These are phyloP conservation scores for Tritrichomonas musculus DNA, from an alignment of 208 protist genomes.

Conservation along the genomic window DNA sequence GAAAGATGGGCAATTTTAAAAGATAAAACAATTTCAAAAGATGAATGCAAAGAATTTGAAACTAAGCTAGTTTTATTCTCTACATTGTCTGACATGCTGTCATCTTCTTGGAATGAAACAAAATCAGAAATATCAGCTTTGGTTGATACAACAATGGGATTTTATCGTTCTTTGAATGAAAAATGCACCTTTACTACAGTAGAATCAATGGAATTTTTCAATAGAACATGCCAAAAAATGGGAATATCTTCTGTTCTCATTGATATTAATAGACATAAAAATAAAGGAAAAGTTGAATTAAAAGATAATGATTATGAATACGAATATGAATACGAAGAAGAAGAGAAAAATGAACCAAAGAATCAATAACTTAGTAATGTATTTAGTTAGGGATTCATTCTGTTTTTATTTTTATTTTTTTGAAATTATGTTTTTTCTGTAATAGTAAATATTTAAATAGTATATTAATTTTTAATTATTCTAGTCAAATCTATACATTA, in stretches of 20 bases:
- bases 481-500: too few species aligned
- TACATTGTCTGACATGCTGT: neutral
- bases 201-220: neutral
- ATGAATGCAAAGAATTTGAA: neutral
- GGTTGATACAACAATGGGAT: neutral
- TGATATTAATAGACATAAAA: neutral
- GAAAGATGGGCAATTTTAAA: neutral
- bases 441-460: too few species aligned
- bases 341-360: neutral
- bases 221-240: neutral
- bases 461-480: too few species aligned
- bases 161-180: neutral
- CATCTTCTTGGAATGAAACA: neutral
- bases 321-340: neutral
- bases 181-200: neutral
- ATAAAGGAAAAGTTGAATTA: too few species aligned
- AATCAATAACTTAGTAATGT: too few species aligned
- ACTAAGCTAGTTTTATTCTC: neutral
- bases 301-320: neutral
- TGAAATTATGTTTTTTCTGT: too few species aligned
- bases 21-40: neutral
- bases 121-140: neutral
- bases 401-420: too few species aligned
- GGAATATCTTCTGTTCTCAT: neutral
- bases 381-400: too few species aligned